Conservation (phyloP, 2,329 filamentous ascomycete species). For the Amauroascus verrucosus region DNA sequence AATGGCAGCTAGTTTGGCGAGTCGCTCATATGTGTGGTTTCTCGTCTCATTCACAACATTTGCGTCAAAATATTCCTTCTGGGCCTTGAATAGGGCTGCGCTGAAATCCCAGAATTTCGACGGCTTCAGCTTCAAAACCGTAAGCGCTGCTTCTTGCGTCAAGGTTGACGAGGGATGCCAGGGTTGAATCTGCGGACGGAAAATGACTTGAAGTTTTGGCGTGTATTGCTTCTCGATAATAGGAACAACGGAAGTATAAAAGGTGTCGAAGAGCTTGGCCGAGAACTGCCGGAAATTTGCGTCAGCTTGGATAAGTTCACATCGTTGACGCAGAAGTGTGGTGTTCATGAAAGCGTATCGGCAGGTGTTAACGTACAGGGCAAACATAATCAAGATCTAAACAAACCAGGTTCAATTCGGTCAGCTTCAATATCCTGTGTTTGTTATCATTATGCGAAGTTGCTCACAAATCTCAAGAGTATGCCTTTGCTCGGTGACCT, state of each 20-base stretch:
- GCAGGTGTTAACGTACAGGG: constrained; percentile 42
- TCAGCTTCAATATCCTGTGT: not conserved
- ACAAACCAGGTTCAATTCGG: not conserved
- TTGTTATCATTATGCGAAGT: not conserved
- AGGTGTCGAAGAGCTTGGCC: constrained; percentile 64
- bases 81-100: constrained; percentile 55
- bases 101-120: constrained; percentile 73
- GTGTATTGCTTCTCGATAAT: constrained; percentile 48
- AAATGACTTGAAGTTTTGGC: constrained; percentile 60
- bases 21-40: constrained; percentile 70
- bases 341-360: not conserved
- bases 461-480: constrained; percentile 33
- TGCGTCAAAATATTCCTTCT: constrained; percentile 74
- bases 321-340: not conserved
- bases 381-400: constrained; percentile 81
- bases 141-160: constrained; percentile 62
- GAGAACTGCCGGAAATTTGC: constrained; percentile 39
- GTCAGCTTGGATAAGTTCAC: not conserved
- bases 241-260: constrained; percentile 57
- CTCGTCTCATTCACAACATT: constrained; percentile 72
- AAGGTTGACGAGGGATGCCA: constrained; percentile 86
- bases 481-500: constrained; percentile 23
- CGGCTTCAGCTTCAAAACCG: constrained; percentile 61
- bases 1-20: constrained; percentile 59
- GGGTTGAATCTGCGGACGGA: constrained; percentile 85